Evolutionary conservation across 1,284 basidiomycete genomes (phyloP).

Genomic region (Melanopsichium pennsylvanicum): DNA sequence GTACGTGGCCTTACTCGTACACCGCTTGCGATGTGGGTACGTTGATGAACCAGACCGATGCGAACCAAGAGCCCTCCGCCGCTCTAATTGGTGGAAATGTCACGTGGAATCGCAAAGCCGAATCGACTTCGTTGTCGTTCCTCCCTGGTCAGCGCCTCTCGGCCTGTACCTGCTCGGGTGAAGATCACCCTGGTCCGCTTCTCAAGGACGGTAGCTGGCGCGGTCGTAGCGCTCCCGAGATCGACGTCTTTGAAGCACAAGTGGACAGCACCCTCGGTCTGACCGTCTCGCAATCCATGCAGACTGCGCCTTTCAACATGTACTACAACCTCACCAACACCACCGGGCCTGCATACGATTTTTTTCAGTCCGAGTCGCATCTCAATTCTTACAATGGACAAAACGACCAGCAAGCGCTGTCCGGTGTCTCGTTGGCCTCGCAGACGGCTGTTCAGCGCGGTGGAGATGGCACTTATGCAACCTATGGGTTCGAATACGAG

Average conservation of each 20-base stretch:
- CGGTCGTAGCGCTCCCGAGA: slow-evolving; percentile 75
- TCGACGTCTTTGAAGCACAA: slow-evolving; percentile 75
- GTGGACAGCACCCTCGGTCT: slow-evolving; percentile 47
- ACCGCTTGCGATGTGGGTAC: slow-evolving; percentile 57
- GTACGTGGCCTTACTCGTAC: slow-evolving; percentile 74
- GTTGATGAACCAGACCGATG: slow-evolving; percentile 58
- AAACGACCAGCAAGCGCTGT: slow-evolving; percentile 75
- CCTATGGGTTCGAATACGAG: slow-evolving; percentile 66
- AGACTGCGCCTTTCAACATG: slow-evolving; percentile 74
- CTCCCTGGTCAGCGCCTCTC: slow-evolving; percentile 79
- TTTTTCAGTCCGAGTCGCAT: slow-evolving; percentile 39
- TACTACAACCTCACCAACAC: slow-evolving; percentile 58
- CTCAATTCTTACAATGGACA: slow-evolving; percentile 75
- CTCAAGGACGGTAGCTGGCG: slow-evolving; percentile 74
- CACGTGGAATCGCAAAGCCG: slow-evolving; percentile 60
- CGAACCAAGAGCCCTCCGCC: slow-evolving; percentile 33
- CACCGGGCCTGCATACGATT: slow-evolving; percentile 51
- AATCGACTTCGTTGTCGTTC: slow-evolving; percentile 67
- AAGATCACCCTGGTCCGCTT: slow-evolving; percentile 82
- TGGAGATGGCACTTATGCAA: slow-evolving; percentile 39
- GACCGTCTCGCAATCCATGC: slow-evolving; percentile 80
- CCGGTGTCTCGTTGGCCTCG: slow-evolving; percentile 47
- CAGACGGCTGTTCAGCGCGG: slow-evolving; percentile 54
- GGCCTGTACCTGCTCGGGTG: slow-evolving; percentile 76
- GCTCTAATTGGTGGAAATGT: slow-evolving; percentile 42